Evolutionary conservation across 441 rosid genomes (phyloP).

Genomic region (Eruca vesicaria): DNA sequence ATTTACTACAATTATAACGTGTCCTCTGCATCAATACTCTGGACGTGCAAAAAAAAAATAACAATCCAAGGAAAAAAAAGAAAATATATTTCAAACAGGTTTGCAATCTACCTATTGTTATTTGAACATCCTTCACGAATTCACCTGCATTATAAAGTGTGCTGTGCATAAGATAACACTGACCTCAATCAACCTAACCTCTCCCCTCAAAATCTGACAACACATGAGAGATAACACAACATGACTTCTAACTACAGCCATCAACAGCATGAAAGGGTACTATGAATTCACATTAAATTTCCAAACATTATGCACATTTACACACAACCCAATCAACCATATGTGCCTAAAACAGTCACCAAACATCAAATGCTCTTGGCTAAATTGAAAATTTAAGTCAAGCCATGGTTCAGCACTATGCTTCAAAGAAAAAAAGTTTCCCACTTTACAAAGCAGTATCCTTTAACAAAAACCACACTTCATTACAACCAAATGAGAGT

Average conservation of each 20-base stretch:
- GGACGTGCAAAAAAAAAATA: background rate
- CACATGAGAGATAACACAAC: slow-evolving; percentile 6
- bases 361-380: background rate
- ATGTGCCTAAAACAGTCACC: background rate
- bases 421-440: background rate
- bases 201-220: background rate
- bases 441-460: background rate
- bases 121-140: slow-evolving; percentile 86
- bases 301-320: background rate
- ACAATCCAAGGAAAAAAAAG: slow-evolving; percentile 1
- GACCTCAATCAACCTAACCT: slow-evolving; percentile 26
- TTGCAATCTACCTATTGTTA: slow-evolving; percentile 80
- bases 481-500: background rate
- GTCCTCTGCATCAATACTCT: background rate
- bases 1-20: background rate
- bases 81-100: background rate
- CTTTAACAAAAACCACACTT: background rate
- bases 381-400: background rate
- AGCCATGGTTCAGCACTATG: background rate
- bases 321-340: background rate
- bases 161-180: slow-evolving; percentile 55
- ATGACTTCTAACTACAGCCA: slow-evolving; percentile 10
- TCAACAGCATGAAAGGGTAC: background rate
- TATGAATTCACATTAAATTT: background rate
- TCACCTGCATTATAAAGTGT: slow-evolving; percentile 87